phyloP scores from a whole-genome alignment of 2,329 filamentous ascomycete species.

The Plectosphaerella plurivora region DNA sequence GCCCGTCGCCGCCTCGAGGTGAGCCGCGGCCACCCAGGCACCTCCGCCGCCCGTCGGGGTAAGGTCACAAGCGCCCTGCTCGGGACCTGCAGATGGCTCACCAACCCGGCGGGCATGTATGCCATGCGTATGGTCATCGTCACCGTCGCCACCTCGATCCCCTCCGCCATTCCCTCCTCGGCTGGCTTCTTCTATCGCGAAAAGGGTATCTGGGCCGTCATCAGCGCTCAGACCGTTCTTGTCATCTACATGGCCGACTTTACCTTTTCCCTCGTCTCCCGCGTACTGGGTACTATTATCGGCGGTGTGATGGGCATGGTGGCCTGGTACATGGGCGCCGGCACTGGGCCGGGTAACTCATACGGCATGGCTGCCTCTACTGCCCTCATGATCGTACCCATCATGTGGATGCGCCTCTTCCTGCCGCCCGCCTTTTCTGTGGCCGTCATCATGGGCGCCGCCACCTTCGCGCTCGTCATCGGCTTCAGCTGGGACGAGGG shows the following conservation, averaged over 20 bases:
- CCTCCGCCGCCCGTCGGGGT: background rate
- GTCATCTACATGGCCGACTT: slow-evolving; percentile 48
- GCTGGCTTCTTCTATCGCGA: slow-evolving; percentile 47
- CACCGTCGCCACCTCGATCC: slow-evolving; percentile 37
- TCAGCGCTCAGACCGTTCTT: slow-evolving; percentile 44
- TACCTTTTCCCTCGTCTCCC: slow-evolving; percentile 35
- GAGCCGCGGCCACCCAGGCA: slow-evolving; percentile 18
- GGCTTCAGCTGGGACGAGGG: slow-evolving; percentile 42
- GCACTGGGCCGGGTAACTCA: slow-evolving; percentile 39
- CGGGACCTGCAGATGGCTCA: slow-evolving; percentile 33
- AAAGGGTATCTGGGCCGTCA: slow-evolving; percentile 47
- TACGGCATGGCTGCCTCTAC: slow-evolving; percentile 44
- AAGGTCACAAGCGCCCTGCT: slow-evolving; percentile 18
- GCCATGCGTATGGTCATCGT: slow-evolving; percentile 42
- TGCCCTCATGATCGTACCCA: slow-evolving; percentile 27
- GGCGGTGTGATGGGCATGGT: slow-evolving; percentile 42
- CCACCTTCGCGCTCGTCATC: slow-evolving; percentile 37
- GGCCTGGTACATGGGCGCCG: slow-evolving; percentile 48
- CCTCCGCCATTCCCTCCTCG: slow-evolving; percentile 32
- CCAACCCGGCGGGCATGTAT: slow-evolving; percentile 37
- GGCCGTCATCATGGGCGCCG: slow-evolving; percentile 24
- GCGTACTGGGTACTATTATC: slow-evolving; percentile 36
- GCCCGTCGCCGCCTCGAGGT: slow-evolving; percentile 30
- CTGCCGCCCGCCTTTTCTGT: slow-evolving; percentile 20
- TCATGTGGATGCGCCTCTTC: slow-evolving; percentile 30